Conservation (phyloP, 305 asterid species). For the Fraxinus sp. region DNA sequence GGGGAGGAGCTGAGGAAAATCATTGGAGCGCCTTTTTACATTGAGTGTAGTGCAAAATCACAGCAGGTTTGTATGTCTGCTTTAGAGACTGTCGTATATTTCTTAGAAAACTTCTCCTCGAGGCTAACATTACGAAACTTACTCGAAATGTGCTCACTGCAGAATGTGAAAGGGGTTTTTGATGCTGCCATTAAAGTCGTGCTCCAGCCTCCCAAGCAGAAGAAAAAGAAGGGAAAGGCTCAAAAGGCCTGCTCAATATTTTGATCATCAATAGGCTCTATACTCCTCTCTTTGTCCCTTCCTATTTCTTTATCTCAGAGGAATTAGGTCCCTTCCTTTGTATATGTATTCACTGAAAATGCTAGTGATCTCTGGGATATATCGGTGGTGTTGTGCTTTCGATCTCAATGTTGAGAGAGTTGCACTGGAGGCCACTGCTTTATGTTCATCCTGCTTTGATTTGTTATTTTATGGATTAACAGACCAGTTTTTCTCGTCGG, state of each 20-base stretch:
- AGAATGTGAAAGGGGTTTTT: slow-evolving; percentile 89
- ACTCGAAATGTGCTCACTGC: slow-evolving; percentile 25
- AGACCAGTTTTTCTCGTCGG: slow-evolving; percentile 31
- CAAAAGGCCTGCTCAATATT: slow-evolving; percentile 86
- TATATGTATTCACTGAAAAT: slow-evolving; percentile 36
- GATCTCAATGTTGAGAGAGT: slow-evolving; percentile 33
- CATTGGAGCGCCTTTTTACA: slow-evolving; percentile 77
- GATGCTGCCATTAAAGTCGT: slow-evolving; percentile 97
- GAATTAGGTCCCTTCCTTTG: slow-evolving; percentile 36
- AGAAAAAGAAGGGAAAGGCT: slow-evolving; percentile 86
- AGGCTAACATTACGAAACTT: neutral
- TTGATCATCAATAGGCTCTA: slow-evolving; percentile 45
- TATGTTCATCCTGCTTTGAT: slow-evolving; percentile 51
- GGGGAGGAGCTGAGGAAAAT: slow-evolving; percentile 86
- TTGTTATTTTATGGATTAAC: slow-evolving; percentile 45
- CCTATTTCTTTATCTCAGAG: slow-evolving; percentile 33
- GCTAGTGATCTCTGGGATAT: slow-evolving; percentile 41
- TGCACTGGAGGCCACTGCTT: slow-evolving; percentile 52
- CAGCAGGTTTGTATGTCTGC: slow-evolving; percentile 55
- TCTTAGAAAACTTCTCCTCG: neutral
- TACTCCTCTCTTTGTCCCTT: slow-evolving; percentile 30
- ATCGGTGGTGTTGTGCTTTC: slow-evolving; percentile 41
- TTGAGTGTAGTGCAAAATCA: slow-evolving; percentile 89
- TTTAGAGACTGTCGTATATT: neutral
- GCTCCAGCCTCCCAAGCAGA: slow-evolving; percentile 90